A percentile compares a stretch with the other conserved stretches of the same genome.
Evolutionary conservation across 768 basidiomycete species (phyloP).

Genomic region (Termitomyces sp.): DNA sequence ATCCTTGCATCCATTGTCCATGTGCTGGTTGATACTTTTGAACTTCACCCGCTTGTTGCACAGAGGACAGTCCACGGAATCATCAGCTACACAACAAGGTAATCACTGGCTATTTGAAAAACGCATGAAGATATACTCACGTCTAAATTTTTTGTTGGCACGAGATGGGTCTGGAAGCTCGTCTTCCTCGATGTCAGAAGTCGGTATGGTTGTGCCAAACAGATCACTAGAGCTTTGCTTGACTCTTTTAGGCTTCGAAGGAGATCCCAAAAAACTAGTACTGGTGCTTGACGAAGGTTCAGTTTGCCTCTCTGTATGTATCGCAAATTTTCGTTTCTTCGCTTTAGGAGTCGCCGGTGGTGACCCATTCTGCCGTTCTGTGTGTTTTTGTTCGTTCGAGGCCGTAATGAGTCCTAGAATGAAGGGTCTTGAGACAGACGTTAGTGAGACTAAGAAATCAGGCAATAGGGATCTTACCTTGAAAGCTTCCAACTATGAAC

Average conservation of each 20-base stretch:
- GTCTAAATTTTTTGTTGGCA: background rate
- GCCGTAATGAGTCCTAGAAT: constrained; percentile 36
- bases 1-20: constrained; percentile 58
- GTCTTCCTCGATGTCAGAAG: constrained; percentile 35
- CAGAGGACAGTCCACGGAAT: constrained; percentile 57
- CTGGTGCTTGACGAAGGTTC: constrained; percentile 9
- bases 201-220: constrained; percentile 21
- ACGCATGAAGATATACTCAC: constrained; percentile 7
- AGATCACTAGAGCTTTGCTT: constrained; percentile 10
- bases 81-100: constrained; percentile 26
- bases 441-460: background rate
- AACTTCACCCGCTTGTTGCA: constrained; percentile 48
- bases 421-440: constrained; percentile 31
- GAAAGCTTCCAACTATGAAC: constrained; percentile 69
- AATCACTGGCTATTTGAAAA: background rate
- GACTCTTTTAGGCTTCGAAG: constrained; percentile 19
- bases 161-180: constrained; percentile 18
- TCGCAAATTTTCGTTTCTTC: constrained; percentile 17
- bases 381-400: constrained; percentile 22
- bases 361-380: constrained; percentile 13
- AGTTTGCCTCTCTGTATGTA: background rate
- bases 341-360: constrained; percentile 9
- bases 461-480: constrained; percentile 42
- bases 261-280: constrained; percentile 17
- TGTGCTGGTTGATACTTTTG: constrained; percentile 56